Evolutionary conservation across 176 grass and related monocot species (phyloP), one percentile per base, ranked within the genome.

Genomic region (Eragrostis nindensis): DNA sequence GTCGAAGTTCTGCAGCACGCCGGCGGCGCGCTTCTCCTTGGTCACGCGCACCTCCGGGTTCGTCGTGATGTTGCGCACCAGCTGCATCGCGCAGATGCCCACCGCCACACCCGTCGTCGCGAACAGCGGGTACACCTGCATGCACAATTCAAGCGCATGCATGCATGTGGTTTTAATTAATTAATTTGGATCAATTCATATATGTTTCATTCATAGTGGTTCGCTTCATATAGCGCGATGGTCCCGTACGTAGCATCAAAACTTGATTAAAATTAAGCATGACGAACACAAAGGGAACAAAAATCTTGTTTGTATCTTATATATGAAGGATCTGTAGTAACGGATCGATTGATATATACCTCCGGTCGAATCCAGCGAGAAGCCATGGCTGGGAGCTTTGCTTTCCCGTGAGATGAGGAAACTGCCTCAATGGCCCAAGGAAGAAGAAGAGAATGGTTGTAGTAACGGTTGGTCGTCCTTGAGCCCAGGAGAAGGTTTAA

Each of bases 21-120:
- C 89, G 0, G 92, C 89, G 8, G 92, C 87, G 59, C 92, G 68
- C 2, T 94, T 87, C 69, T 94, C 46, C 80, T 94, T 94, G 21
- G 80, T 92, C 59, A 94, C 89, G 63, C 92, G 82, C 48, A 92
- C 89, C 30, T 92, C 89, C 6, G 92, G 86, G 71, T 95, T 95
- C 44, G 53, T 77, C 7, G 87, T 89, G 75, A 95, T 90, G 62
- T 95, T 95, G 52, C 89, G 83, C 19, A 82, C 65, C 44, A 95
- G 85, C 64, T 92, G 89, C 92, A 95, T 85, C 17, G n/a, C 89
- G 71, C 92, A 94, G 66, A 92, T 92, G 16, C 84, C 92, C 25
- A 92, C 69, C 0, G 86, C 89, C 39, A 85, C 76, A 0, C 66
- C 88, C 3, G 84, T 90, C 15, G 88, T 69, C 13, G 36, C 81